phyloP scores from a whole-genome alignment of 2,329 filamentous ascomycete species.

The Verticillium zaregamsianum region DNA sequence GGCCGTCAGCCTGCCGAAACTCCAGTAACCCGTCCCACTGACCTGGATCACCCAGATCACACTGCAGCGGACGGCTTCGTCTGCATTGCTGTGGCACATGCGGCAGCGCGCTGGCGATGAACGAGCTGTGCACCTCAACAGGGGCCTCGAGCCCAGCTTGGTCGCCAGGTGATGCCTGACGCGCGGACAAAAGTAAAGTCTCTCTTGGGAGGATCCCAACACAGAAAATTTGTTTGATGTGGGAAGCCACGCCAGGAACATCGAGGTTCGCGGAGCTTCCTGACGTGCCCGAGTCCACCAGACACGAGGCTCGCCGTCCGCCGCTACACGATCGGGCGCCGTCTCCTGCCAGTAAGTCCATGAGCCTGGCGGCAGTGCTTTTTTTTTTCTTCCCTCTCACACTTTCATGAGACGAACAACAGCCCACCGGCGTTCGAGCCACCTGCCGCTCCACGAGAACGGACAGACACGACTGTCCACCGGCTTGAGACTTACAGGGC shows the following conservation, averaged over 20 bases:
- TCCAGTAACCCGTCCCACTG: neutral
- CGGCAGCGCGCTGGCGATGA: neutral
- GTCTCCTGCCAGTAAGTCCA: neutral
- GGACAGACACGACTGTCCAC: neutral
- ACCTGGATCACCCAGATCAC: neutral
- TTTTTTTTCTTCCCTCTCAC: neutral
- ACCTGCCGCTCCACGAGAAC: neutral
- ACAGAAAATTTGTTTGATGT: too few relatives aligned
- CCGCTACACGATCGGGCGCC: neutral
- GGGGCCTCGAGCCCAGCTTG: neutral
- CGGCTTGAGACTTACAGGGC: neutral
- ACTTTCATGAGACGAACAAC: neutral
- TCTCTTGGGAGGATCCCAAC: too few relatives aligned
- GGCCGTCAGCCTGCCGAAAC: neutral
- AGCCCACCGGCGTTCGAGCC: neutral
- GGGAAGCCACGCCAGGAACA: too few relatives aligned
- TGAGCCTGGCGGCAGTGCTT: neutral
- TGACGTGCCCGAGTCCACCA: neutral
- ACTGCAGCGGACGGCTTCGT: neutral
- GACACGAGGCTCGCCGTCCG: neutral
- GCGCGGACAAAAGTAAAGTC: too few relatives aligned
- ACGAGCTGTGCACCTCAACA: neutral
- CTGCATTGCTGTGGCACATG: neutral
- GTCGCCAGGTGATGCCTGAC: neutral
- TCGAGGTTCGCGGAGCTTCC: neutral